A percentile compares a stretch with the other conserved stretches of the same genome.
These are phyloP conservation scores for Rhododendron ferrugineum DNA, from an alignment of 148 eudicot species.

Conservation along the genomic window DNA sequence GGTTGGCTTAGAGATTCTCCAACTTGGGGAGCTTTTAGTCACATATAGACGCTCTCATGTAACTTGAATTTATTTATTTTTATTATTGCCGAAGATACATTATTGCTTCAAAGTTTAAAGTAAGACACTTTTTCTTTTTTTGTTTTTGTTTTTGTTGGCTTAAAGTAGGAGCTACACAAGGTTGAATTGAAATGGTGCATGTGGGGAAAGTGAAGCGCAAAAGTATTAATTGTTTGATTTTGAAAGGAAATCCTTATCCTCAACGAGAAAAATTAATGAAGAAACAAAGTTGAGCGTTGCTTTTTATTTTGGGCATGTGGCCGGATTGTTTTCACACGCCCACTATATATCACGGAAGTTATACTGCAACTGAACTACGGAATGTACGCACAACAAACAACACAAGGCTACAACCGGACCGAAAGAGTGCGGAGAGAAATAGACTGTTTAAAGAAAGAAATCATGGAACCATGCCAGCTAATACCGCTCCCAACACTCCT, in stretches of 20 bases:
- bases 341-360: neutral
- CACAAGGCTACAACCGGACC: neutral
- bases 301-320: too few relatives aligned
- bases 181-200: neutral
- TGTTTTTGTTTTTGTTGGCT: neutral
- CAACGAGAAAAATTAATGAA: too few relatives aligned
- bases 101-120: neutral
- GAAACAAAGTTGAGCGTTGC: too few relatives aligned
- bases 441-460: neutral
- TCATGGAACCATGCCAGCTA: neutral
- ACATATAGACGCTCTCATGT: neutral
- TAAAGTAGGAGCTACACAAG: neutral
- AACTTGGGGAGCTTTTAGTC: neutral
- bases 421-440: neutral
- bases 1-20: neutral
- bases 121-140: neutral
- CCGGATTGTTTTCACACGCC: too few relatives aligned
- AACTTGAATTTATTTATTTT: neutral
- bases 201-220: neutral
- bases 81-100: too few relatives aligned
- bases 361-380: neutral
- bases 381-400: neutral
- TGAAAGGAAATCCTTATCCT: neutral
- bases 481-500: too few relatives aligned
- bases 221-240: neutral